Evolutionary conservation across 2,329 filamentous ascomycete species (phyloP).

Genomic region (Colletotrichum eremochloae): DNA sequence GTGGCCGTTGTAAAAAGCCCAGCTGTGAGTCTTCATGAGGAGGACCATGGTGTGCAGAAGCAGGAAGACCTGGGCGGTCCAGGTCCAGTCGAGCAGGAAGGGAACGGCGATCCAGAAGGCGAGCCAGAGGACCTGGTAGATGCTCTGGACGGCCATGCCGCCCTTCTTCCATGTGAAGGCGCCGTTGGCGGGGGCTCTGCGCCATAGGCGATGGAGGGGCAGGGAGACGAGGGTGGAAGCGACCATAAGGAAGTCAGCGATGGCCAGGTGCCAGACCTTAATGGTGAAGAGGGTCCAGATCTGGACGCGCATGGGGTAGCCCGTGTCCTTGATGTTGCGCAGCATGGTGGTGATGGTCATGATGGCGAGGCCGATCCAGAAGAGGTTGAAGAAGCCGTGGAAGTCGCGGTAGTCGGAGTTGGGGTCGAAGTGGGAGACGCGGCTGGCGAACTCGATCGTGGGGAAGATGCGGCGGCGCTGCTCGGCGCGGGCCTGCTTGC

Average conservation of each 20-base stretch:
- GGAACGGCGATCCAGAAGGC: slow-evolving; percentile 86
- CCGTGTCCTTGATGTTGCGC: slow-evolving; percentile 93
- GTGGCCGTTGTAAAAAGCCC: slow-evolving; percentile 98
- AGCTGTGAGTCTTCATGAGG: slow-evolving; percentile 99
- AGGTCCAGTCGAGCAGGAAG: slow-evolving; percentile 90
- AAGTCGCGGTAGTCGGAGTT: slow-evolving; percentile 94
- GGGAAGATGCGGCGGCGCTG: slow-evolving; percentile 90
- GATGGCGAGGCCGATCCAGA: slow-evolving; percentile 97
- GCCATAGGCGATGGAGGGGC: slow-evolving; percentile 78
- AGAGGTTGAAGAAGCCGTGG: slow-evolving; percentile 96
- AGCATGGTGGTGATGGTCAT: slow-evolving; percentile 97
- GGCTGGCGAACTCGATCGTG: slow-evolving; percentile 89
- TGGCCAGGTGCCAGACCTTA: slow-evolving; percentile 87
- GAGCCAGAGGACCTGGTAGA: slow-evolving; percentile 86
- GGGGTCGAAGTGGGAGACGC: slow-evolving; percentile 96
- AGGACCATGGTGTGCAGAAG: slow-evolving; percentile 90
- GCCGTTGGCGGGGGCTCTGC: slow-evolving; percentile 62
- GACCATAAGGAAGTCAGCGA: slow-evolving; percentile 90
- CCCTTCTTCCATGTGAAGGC: slow-evolving; percentile 79
- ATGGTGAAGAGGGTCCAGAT: slow-evolving; percentile 91
- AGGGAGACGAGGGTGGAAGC: slow-evolving; percentile 78
- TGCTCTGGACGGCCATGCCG: slow-evolving; percentile 86
- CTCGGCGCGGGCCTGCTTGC: slow-evolving; percentile 85
- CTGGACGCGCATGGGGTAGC: slow-evolving; percentile 84
- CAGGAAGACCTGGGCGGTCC: slow-evolving; percentile 97